Evolutionary conservation across 306 rosid species (phyloP).

Genomic region (Gynostemma pentaphyllum): DNA sequence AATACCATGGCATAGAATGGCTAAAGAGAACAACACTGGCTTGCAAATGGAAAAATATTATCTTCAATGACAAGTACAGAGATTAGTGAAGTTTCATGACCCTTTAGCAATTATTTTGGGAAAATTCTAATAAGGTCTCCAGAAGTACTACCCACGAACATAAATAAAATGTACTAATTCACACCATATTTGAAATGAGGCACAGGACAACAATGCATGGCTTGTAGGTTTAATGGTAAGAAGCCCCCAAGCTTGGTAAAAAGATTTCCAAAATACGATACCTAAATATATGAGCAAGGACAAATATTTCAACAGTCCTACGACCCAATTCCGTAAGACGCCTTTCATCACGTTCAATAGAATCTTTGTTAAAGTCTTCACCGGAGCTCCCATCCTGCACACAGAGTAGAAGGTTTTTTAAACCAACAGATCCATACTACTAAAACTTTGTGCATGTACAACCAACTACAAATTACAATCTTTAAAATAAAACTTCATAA

Average conservation of each 20-base stretch:
- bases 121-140: not conserved
- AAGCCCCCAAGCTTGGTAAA: not conserved
- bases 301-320: slow-evolving; percentile 96
- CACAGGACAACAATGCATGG: not conserved
- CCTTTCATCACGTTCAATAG: slow-evolving; percentile 91
- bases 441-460: too few relatives aligned
- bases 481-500: not conserved
- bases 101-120: not conserved
- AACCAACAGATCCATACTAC: not conserved
- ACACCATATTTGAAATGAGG: not conserved
- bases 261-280: slow-evolving; percentile 8
- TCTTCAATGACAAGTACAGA: not conserved
- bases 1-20: not conserved
- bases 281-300: slow-evolving; percentile 94
- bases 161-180: not conserved
- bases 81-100: not conserved
- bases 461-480: not conserved
- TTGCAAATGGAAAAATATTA: not conserved
- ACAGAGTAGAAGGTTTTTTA: slow-evolving; percentile 7
- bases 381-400: slow-evolving; percentile 85
- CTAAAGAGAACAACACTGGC: not conserved
- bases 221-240: not conserved
- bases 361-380: slow-evolving; percentile 91
- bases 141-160: not conserved
- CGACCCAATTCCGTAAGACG: slow-evolving; percentile 96